A percentile compares a stretch with the other conserved stretches of the same genome.
These are phyloP conservation scores for Raphanus raphanistrum DNA, from an alignment of 345 rosid genomes.

Conservation along the genomic window DNA sequence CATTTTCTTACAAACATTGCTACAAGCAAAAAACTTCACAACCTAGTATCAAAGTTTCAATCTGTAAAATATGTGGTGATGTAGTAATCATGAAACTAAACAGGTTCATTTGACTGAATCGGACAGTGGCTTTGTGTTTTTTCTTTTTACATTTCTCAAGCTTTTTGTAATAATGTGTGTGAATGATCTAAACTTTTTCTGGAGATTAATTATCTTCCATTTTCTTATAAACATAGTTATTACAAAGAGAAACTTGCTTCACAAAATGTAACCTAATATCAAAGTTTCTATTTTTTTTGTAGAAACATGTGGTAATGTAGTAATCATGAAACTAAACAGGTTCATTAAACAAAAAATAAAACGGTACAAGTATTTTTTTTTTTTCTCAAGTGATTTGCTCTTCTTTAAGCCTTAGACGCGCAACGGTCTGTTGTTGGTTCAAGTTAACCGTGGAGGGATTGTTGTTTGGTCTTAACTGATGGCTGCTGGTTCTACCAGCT, in stretches of 20 bases:
- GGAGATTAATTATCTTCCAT: neutral
- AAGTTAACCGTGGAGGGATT: conserved; percentile 31
- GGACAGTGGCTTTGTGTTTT: conserved; percentile 1
- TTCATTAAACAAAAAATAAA: conserved; percentile 13
- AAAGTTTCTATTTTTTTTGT: conserved; percentile 18
- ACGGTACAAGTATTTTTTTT: neutral
- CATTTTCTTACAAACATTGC: neutral
- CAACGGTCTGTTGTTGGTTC: conserved; percentile 53
- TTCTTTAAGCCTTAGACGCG: conserved; percentile 61
- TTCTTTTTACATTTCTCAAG: conserved; percentile 8
- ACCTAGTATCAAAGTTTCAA: conserved; percentile 12
- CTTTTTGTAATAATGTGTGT: conserved; percentile 1
- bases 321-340: conserved; percentile 28
- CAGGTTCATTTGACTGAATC: conserved; percentile 10
- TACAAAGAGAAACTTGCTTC: conserved; percentile 1
- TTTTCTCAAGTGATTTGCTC: conserved; percentile 50
- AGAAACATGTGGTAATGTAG: conserved; percentile 17
- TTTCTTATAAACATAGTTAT: neutral
- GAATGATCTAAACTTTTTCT: neutral
- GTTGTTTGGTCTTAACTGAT: conserved; percentile 46
- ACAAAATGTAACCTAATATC: conserved; percentile 2
- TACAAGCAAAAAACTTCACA: conserved; percentile 2
- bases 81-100: conserved; percentile 21
- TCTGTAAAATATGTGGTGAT: conserved; percentile 14
- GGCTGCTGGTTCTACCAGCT: conserved; percentile 56